Evolutionary conservation across 352 stramenopile species (phyloP).

Genomic region (Phytophthora idaei): DNA sequence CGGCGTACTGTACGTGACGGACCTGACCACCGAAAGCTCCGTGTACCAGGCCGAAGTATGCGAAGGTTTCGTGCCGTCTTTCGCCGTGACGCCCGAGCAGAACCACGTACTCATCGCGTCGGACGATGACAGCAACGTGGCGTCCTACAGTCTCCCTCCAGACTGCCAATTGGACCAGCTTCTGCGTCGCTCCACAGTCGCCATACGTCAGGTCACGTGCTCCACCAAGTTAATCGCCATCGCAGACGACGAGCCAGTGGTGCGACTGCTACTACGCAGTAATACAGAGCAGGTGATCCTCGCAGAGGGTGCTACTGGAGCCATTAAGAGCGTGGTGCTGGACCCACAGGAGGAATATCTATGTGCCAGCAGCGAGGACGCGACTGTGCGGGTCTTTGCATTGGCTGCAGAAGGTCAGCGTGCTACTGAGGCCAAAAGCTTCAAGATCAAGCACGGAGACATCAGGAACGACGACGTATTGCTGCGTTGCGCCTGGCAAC

Average conservation of each 20-base stretch:
- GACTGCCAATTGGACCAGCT: slow-evolving; percentile 55
- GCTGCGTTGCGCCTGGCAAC: slow-evolving; percentile 72
- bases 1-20: slow-evolving; percentile 78
- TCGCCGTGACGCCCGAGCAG: slow-evolving; percentile 72
- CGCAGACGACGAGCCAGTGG: slow-evolving; percentile 73
- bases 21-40: slow-evolving; percentile 55
- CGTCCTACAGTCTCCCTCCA: slow-evolving; percentile 72
- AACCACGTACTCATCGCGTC: slow-evolving; percentile 69
- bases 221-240: slow-evolving; percentile 68
- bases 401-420: slow-evolving; percentile 45
- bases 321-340: slow-evolving; percentile 76
- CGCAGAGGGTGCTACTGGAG: slow-evolving; percentile 64
- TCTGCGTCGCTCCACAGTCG: slow-evolving; percentile 72
- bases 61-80: slow-evolving; percentile 71
- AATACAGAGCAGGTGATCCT: slow-evolving; percentile 67
- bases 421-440: slow-evolving; percentile 49
- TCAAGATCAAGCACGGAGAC: slow-evolving; percentile 66
- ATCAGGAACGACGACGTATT: slow-evolving; percentile 70
- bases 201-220: slow-evolving; percentile 75
- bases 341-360: slow-evolving; percentile 71
- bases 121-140: slow-evolving; percentile 74
- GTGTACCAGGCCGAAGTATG: slow-evolving; percentile 56
- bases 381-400: slow-evolving; percentile 71
- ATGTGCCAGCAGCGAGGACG: slow-evolving; percentile 70
- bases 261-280: slow-evolving; percentile 66